Conservation (phyloP, 768 basidiomycete genomes). For the Flagelloscypha sp. region DNA sequence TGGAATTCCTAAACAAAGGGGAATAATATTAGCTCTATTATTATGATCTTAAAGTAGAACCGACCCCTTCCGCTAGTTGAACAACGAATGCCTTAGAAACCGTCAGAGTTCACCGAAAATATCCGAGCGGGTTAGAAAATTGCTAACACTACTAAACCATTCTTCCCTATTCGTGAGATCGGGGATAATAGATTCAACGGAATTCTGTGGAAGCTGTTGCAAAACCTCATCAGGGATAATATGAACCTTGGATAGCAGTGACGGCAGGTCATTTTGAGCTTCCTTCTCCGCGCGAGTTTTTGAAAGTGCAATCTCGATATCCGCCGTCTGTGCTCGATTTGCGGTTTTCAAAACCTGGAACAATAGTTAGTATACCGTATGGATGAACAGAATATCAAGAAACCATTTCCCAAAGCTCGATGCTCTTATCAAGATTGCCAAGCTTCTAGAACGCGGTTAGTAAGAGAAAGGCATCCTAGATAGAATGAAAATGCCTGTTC, state of each 20-base stretch:
- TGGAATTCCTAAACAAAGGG: conserved; percentile 9
- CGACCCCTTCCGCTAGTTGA: conserved; percentile 13
- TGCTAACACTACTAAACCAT: conserved; percentile 4
- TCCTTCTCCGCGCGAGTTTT: conserved; percentile 6
- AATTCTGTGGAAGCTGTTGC: conserved; percentile 15
- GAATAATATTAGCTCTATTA: background rate
- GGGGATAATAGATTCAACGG: conserved; percentile 8
- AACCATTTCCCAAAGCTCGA: conserved; percentile 11
- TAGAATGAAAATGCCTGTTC: conserved; percentile 9
- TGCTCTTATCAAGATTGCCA: conserved; percentile 1
- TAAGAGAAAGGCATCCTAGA: background rate
- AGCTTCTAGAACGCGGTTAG: conserved; percentile 8
- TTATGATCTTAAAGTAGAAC: no score
- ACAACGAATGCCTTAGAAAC: conserved; percentile 13
- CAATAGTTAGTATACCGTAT: no score
- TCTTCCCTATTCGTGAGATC: conserved; percentile 5
- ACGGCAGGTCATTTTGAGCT: background rate
- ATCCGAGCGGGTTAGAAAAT: conserved; percentile 1
- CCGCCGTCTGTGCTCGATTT: conserved; percentile 5
- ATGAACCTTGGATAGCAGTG: background rate
- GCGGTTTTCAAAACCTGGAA: no score
- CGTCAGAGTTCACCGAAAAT: background rate
- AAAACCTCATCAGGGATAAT: background rate
- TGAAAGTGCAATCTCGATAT: conserved; percentile 11
- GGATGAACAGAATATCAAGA: conserved; percentile 8